Evolutionary conservation across 2,329 filamentous ascomycete genomes (phyloP), one percentile per base, ranked within the genome.

Genomic region (Fonsecaea nubica): DNA sequence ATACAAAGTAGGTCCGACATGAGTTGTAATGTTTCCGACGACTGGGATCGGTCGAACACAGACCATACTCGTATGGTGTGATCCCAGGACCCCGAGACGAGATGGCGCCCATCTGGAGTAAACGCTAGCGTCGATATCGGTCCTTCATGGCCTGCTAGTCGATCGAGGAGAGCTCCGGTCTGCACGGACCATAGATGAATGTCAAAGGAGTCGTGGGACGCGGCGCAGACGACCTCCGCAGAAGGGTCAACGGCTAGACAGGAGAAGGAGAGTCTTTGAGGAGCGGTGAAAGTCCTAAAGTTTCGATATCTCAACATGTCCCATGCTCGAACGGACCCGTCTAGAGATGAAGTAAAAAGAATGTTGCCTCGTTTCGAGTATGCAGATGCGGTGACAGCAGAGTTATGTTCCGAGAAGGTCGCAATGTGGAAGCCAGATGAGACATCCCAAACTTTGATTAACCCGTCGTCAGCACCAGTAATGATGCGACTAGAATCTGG

Each of bases 151-250:
- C 95, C 96, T 6, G 93, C 87, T 30, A 99, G 83, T 71, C 90
- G 90, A 76, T 99, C 95, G 5, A 99, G 87, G 18, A 99, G 84
- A 77, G 99, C 95, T 2, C 95, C 95, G 0, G 94, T 99, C 76
- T 99, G 95, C 3, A 99, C 96, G 4, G 92, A 97, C 95, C 95
- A 99, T 69, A 99, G 91, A 79, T 99, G 93, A 59, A 99, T 92
- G 75, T 98, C 94, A 72, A 97, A 98, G 4, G 93, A 97, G 77
- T 99, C 95, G 15, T 96, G 85, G 1, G 94, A 98, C 2, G 94
- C 95, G 9, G 95, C 95, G 66, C 94, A 96, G 2, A 99, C 91
- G 8, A 99, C 92, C 78, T 99, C 96, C 61, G 95, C 95, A 70
- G 93, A 97, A 0, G 95, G 93, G 72, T 99, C 96, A n/a, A 98